Evolutionary conservation across 2,329 filamentous ascomycete genomes (phyloP).

Genomic region (Dactylellina parvicollis): DNA sequence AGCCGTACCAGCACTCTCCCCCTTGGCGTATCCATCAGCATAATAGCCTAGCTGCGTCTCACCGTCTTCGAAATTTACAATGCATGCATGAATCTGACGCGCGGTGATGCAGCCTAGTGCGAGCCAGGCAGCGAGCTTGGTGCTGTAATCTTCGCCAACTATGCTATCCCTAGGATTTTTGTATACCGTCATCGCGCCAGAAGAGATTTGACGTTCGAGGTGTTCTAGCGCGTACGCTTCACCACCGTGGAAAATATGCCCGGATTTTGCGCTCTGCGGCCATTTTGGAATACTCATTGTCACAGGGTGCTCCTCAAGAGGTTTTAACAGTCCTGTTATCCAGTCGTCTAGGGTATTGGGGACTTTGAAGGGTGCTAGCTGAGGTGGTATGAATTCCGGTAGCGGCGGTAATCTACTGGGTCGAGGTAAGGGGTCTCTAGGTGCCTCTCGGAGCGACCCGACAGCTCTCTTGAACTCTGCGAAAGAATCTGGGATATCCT

Average conservation of each 20-base stretch:
- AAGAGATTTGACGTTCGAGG: constrained; percentile 70
- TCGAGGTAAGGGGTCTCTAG: constrained; percentile 68
- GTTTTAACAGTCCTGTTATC: constrained; percentile 68
- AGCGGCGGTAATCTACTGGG: constrained; percentile 70
- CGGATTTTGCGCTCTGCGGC: constrained; percentile 68
- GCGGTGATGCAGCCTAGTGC: constrained; percentile 77
- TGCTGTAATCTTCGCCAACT: constrained; percentile 75
- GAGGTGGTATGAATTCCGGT: constrained; percentile 68
- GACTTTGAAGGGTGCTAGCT: constrained; percentile 72
- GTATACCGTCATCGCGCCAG: constrained; percentile 72
- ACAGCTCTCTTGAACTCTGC: constrained; percentile 78
- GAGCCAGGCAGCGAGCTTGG: constrained; percentile 78
- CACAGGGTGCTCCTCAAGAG: constrained; percentile 66
- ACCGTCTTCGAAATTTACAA: constrained; percentile 76
- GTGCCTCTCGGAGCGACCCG: constrained; percentile 74
- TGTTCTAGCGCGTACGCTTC: constrained; percentile 71
- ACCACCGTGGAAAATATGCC: constrained; percentile 75
- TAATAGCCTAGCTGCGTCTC: constrained; percentile 58
- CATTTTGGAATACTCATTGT: constrained; percentile 61
- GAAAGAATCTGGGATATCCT: constrained; percentile 77
- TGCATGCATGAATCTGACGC: constrained; percentile 75
- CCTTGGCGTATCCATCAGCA: constrained; percentile 71
- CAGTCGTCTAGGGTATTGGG: constrained; percentile 68
- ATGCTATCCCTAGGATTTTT: constrained; percentile 77
- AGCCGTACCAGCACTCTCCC: constrained; percentile 77